Percentiles rank a stretch among this genome's conserved stretches.
Conservation (phyloP, 805 yeast genomes). For the Ogataea pini region DNA sequence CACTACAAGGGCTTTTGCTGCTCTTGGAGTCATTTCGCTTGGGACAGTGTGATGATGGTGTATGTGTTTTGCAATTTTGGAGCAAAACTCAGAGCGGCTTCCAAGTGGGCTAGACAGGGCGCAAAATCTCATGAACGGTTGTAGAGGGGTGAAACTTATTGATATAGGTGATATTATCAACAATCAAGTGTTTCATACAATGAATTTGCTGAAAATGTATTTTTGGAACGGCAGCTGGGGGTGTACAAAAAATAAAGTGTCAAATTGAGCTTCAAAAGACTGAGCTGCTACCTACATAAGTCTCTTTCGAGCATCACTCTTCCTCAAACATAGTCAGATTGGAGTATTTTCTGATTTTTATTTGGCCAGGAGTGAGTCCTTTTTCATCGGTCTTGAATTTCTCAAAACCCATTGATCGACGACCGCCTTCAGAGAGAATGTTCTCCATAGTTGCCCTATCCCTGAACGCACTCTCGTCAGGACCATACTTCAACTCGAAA, state of each 20-base stretch:
- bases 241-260: too few species aligned
- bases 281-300: too few species aligned
- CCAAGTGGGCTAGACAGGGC: conserved; percentile 30
- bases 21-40: conserved; percentile 35
- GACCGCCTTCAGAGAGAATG: conserved; percentile 24
- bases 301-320: too few species aligned
- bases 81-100: conserved; percentile 31
- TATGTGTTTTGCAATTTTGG: conserved; percentile 34
- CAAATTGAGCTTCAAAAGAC: too few species aligned
- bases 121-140: too few species aligned
- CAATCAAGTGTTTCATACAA: too few species aligned
- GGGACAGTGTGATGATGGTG: conserved; percentile 31
- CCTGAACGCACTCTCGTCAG: conserved; percentile 11
- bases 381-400: conserved; percentile 28
- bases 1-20: conserved; percentile 38
- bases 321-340: conserved; percentile 7
- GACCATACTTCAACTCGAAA: conserved; percentile 10
- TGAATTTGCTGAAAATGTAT: too few species aligned
- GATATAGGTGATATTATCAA: too few species aligned
- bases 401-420: conserved; percentile 31
- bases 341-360: conserved; percentile 23
- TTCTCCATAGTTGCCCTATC: conserved; percentile 16
- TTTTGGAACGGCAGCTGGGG: too few species aligned
- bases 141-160: too few species aligned
- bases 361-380: conserved; percentile 32